phyloP scores from a whole-genome alignment of 495 filamentous ascomycete genomes.

The Podospora australis region DNA sequence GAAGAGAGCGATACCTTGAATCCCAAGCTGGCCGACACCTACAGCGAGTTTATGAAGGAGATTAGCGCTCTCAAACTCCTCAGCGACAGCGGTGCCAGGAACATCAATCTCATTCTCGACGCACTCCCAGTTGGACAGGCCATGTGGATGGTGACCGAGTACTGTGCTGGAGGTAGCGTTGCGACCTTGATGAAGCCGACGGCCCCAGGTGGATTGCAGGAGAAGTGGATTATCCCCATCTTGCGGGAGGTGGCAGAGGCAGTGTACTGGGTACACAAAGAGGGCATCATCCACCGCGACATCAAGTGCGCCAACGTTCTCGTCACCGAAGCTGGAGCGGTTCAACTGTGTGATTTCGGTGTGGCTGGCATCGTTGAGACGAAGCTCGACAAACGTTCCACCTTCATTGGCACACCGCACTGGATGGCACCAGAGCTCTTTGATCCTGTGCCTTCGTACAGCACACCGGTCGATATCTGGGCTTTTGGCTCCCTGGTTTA shows the following conservation, averaged over 20 bases:
- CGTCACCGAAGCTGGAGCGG: conserved; percentile 74
- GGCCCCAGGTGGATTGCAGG: conserved; percentile 67
- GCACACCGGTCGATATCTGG: conserved; percentile 85
- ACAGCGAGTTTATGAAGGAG: conserved; percentile 82
- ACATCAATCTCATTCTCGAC: conserved; percentile 86
- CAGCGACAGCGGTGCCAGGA: conserved; percentile 74
- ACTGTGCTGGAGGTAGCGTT: conserved; percentile 93
- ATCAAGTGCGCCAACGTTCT: conserved; percentile 94
- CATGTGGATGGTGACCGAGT: conserved; percentile 94
- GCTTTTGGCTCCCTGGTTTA: conserved; percentile 86
- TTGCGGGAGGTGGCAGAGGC: conserved; percentile 81
- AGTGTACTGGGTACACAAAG: conserved; percentile 79
- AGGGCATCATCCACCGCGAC: conserved; percentile 92
- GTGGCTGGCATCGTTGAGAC: conserved; percentile 83
- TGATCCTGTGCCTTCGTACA: conserved; percentile 48
- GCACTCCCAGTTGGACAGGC: conserved; percentile 79
- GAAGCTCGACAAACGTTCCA: conserved; percentile 77
- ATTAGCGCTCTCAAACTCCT: conserved; percentile 79
- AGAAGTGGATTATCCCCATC: conserved; percentile 86
- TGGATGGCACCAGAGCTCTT: conserved; percentile 97
- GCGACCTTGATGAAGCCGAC: conserved; percentile 66
- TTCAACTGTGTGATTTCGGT: conserved; percentile 95
- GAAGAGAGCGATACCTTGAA: conserved; percentile 75
- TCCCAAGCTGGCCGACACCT: conserved; percentile 68
- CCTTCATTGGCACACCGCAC: conserved; percentile 89